Base-by-base conservation (phyloP, 192 early-diverging fungal species). In the Umbelopsis sp. region DNA sequence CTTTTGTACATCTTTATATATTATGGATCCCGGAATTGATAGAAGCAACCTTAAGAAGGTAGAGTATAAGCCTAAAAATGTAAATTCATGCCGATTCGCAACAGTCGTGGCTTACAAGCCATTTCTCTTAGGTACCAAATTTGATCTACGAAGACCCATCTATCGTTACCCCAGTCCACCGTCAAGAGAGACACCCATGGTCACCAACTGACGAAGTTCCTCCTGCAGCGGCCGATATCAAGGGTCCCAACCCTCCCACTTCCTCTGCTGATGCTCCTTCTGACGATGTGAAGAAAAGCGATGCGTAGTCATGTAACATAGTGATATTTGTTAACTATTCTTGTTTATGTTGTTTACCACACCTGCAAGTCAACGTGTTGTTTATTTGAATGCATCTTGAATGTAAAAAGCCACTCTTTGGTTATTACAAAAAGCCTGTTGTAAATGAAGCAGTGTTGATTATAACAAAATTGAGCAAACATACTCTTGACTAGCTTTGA, bases 41-140 rank as follows among this genome's bases (percentile, higher is more conserved):
- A 27, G 55, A 61, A 61, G 55, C 13, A 30, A 61, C 27, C 55
- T 61, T 3, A 61, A 61, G 55, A 61, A 61, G 55, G 55, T 61
- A 16, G n/a, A 35, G 0, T 61, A 35, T 18, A 11, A 1, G 2
- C 18, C 2, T 15, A 27, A 16, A 16, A 61, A 1, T 3, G 2
- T 35, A 35, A 61, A 30, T 30, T n/a, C 16, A 1, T 15, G 12
- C 27, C 1, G 33, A 35, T 27, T 16, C 2, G 13, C 33, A 4
- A 16, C 13, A 11, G 18, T 18, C 2, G 27, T 61, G 18, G 33
- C 11, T 5, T 30, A 25, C 18, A 16, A 16, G 18, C 5, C 20
- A 5, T 49, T 3, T 4, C n/a, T 4, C 2, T 5, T n/a, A 61
- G 55, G 30, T 61, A 7, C 55, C 55, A 16, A 61, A 61, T 16